Base-by-base conservation (phyloP, 1,284 basidiomycete species). In the Veloboletus limbatus region DNA sequence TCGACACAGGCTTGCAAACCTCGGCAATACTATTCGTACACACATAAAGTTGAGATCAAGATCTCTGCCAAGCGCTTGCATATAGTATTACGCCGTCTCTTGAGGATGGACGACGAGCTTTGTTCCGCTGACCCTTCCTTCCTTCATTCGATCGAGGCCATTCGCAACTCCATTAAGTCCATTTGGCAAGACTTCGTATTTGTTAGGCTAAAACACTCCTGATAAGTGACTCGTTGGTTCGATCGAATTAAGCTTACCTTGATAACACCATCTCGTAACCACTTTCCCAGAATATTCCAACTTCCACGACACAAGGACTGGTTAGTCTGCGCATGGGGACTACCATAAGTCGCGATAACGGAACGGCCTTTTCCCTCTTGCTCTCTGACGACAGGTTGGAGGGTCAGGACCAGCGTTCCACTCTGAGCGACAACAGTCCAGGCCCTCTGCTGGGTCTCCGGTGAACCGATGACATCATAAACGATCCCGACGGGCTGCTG, bases 81-180 rank as follows among this genome's bases (percentile, higher is more conserved):
- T n/a, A 34, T 6, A 9, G n/a, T 17, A 49, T 52, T 46, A 69
- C 22, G 28, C 47, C 10, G 69, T 76, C 51, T 81, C 75, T 40
- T 72, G 69, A 3, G 78, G 77, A 35, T 58, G 70, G 2, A 54
- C 73, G 11, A 82, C 65, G 9, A 82, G 60, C 55, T 82, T 81
- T n/a, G 60, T 56, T 3, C 69, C 76, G 21, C 75, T 79, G 13
- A 81, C 67, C 41, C 71, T 53, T 8, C 68, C 61, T 2, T 58
- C 51, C 51, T 65, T 59, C 57, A 82, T 39, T 45, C 64, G 62
- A 26, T 69, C 59, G 43, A 82, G 53, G 0, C 75, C 80, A 8
- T 49, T 66, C 0, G 54, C 37, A 14, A 82, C 71, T 3, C 73
- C 77, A 3, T 54, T 54, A 8, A 82, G 59, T 6, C 80, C 79